Base-by-base conservation (phyloP, 805 yeast genomes). In the Wickerhamomyces sydowiorum region DNA sequence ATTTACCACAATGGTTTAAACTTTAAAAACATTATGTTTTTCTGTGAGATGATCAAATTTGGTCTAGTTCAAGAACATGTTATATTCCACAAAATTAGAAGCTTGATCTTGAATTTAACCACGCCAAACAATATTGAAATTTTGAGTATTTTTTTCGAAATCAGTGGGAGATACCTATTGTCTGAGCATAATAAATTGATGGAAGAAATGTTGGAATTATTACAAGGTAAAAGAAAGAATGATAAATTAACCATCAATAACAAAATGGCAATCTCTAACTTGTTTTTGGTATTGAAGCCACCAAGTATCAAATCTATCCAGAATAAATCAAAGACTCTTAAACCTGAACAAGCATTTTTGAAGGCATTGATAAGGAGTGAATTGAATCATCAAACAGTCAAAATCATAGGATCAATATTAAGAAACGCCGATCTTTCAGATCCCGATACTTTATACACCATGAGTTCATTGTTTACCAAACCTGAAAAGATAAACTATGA, bases 11-110 rank as follows among this genome's bases (percentile, higher is more conserved):
- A 66, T 40, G 64, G 63, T 17, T 60, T 82, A 38, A 76, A 76
- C 47, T 75, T 79, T 49, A 73, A 69, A 49, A 76, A 73, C 49
- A 72, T 86, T 29, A 68, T 72, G 19, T 82, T 85, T 50, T 80
- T 86, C 49, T 66, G 79, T 38, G 96, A 90, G 54, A 66, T 89
- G 64, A 76, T 83, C 25, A 87, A 86, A 56, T 89, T 89, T 58
- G 78, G 75, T 50, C 60, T 88, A 46, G 68, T 88, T 14, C 91
- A 95, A 0, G 65, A 70, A n/a, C 81, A 79, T 59, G 70, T 82
- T 44, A 67, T 82, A 12, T 83, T 87, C 56, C 90, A 88, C 59
- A 84, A 82, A 55, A 71, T 89, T 37, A 70, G 87, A 51, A 63
- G 72, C 2, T 63, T 86, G 49, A 74, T 84, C 2, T 53, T 77